Evolutionary conservation across 768 basidiomycete genomes (phyloP).

Genomic region (Boletus sp.): DNA sequence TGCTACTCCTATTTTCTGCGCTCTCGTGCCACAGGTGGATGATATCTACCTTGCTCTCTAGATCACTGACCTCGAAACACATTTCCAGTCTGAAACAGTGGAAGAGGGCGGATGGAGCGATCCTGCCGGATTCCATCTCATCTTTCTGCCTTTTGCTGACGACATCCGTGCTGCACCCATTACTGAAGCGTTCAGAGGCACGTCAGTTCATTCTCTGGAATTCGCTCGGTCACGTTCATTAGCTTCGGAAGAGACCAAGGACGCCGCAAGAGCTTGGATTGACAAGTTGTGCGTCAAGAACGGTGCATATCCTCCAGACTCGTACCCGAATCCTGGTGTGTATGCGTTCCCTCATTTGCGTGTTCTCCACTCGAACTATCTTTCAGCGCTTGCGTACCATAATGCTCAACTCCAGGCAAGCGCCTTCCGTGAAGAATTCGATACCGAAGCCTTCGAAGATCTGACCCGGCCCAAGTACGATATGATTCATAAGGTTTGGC

Average conservation of each 20-base stretch:
- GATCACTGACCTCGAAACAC: background rate
- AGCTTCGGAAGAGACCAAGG: slow-evolving; percentile 70
- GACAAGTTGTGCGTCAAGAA: slow-evolving; percentile 77
- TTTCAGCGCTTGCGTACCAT: slow-evolving; percentile 67
- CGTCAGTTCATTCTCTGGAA: background rate
- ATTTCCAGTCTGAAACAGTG: slow-evolving; percentile 59
- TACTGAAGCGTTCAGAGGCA: slow-evolving; percentile 63
- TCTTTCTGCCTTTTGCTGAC: slow-evolving; percentile 92
- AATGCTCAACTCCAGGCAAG: slow-evolving; percentile 89
- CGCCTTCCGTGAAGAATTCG: slow-evolving; percentile 89
- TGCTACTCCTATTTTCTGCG: slow-evolving; percentile 75
- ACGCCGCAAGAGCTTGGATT: slow-evolving; percentile 71
- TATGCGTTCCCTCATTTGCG: background rate
- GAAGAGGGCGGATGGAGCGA: slow-evolving; percentile 75
- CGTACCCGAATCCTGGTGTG: slow-evolving; percentile 89
- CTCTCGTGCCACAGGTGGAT: slow-evolving; percentile 80
- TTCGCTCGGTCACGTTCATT: slow-evolving; percentile 4
- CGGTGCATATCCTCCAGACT: slow-evolving; percentile 83
- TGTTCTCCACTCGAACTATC: background rate
- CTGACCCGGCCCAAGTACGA: slow-evolving; percentile 74
- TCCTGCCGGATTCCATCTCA: slow-evolving; percentile 90
- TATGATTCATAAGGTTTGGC: slow-evolving; percentile 72
- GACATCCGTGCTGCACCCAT: slow-evolving; percentile 84
- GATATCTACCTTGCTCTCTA: background rate
- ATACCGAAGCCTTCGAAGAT: slow-evolving; percentile 77